These are phyloP conservation scores for Russula abietina DNA, from an alignment of 768 basidiomycete genomes.

Conservation along the genomic window DNA sequence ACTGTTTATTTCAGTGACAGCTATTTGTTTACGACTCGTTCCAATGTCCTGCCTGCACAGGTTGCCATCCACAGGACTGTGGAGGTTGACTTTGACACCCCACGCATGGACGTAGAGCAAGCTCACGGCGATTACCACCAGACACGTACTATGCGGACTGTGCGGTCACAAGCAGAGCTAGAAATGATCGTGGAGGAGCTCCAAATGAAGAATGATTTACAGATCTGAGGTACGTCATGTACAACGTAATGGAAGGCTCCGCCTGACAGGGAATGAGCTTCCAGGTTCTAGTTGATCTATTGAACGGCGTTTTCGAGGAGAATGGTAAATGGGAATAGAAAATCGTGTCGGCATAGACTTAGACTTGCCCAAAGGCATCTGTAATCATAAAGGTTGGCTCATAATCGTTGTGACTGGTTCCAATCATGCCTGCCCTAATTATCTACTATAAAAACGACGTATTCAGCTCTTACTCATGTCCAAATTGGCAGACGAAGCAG, in stretches of 20 bases:
- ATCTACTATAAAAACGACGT: no score
- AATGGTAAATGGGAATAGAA: background rate
- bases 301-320: background rate
- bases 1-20: background rate
- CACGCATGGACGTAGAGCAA: background rate
- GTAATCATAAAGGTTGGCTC: background rate
- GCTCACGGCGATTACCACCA: background rate
- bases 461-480: no score
- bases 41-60: background rate
- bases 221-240: constrained; percentile 15
- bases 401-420: no score
- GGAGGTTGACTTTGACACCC: constrained; percentile 11
- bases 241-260: background rate
- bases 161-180: constrained; percentile 11
- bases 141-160: background rate
- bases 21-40: background rate
- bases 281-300: background rate
- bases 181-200: constrained; percentile 3
- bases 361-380: background rate
- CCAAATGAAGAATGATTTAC: constrained; percentile 18
- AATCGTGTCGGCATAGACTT: background rate
- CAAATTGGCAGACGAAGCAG: no score
- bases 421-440: no score
- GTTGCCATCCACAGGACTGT: constrained; percentile 14
- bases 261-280: background rate